Conservation (phyloP, 208 protist genomes). For the Wallacemonas sp. region DNA sequence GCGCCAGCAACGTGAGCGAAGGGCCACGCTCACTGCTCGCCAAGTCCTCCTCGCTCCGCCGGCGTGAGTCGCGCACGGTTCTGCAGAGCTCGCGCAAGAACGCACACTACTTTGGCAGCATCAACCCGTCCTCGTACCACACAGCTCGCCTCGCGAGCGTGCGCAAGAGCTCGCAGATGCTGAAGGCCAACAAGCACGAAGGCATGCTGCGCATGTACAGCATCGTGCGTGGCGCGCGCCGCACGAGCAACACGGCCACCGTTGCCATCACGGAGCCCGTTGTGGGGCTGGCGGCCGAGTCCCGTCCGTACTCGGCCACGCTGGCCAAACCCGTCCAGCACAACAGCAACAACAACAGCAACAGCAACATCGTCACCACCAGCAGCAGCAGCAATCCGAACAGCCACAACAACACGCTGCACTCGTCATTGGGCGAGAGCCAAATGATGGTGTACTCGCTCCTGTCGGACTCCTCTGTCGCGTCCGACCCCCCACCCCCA, state of each 20-base stretch:
- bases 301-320: neutral
- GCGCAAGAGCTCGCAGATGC: neutral
- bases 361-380: neutral
- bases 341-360: neutral
- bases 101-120: slow-evolving; percentile 4
- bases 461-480: neutral
- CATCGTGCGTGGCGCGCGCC: neutral
- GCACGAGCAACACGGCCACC: neutral
- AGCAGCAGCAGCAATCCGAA: neutral
- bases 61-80: neutral
- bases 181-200: neutral
- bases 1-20: neutral
- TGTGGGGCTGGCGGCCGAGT: neutral
- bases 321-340: neutral
- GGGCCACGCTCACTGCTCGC: neutral
- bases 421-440: neutral
- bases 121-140: slow-evolving; percentile 8
- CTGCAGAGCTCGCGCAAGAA: slow-evolving; percentile 7
- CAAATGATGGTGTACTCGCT: neutral
- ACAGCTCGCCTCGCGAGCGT: neutral
- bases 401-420: neutral
- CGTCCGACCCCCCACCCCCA: too few relatives aligned
- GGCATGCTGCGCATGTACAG: slow-evolving; percentile 12
- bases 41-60: neutral
- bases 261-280: slow-evolving; percentile 4